Evolutionary conservation across 2,329 filamentous ascomycete species (phyloP), one percentile per base, ranked within the genome.

Genomic region (Akanthomyces dipterigenus): DNA sequence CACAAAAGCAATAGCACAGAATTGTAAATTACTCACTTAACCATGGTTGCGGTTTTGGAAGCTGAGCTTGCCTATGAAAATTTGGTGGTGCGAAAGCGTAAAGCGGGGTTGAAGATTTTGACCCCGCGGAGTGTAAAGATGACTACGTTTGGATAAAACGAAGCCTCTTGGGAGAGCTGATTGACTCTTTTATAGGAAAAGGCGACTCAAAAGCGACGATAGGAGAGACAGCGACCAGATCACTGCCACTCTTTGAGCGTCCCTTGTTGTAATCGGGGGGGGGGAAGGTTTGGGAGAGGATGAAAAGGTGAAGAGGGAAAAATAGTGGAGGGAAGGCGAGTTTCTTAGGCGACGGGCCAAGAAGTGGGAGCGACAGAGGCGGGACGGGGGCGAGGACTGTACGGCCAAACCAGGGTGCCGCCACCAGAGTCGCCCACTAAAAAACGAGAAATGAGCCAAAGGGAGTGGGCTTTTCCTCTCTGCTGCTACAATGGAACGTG

Each of bases 21-120:
- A 8, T 34, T 51, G 60, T 55, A 62, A 61, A 57, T 50, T 61
- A 93, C 93, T 89, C 89, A 97, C 93, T 98, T 97, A 80, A 99
- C 95, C 95, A 99, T 99, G 79, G 92, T 97, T 89, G 83, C 91
- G 90, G 92, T 90, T 77, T 86, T 89, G 78, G 76, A 76, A 76
- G 70, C 67, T 71, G 70, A 71, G 77, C 74, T 72, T 75, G 70
- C 69, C 70, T 73, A 73, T 73, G 69, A 68, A 73, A 73, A 71
- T 64, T 70, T 69, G 67, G 71, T 71, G 67, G 68, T 71, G 68
- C 68, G 65, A 63, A 56, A 60, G 63, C 65, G 68, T 70, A 76
- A 76, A 78, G 76, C 75, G 76, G 77, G 77, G 76, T 78, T 75
- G 71, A 75, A 76, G 69, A 72, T 71, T 72, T 75, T 66, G 63